Evolutionary conservation across 2,329 filamentous ascomycete species (phyloP).

Genomic region (Sphaceloma murrayae): DNA sequence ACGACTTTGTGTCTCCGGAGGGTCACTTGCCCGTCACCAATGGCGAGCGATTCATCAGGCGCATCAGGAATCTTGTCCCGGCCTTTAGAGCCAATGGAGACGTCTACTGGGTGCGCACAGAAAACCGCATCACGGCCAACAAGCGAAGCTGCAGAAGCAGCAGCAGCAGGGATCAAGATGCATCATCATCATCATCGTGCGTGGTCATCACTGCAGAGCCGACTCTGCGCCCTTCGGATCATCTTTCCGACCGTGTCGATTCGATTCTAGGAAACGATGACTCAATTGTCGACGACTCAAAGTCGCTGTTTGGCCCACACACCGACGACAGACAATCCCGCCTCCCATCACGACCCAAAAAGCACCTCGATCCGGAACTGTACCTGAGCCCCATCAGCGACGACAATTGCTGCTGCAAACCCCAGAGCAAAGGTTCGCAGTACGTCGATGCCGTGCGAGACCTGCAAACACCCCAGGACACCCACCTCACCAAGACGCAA

Average conservation of each 20-base stretch:
- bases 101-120: constrained; percentile 77
- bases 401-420: constrained; percentile 34
- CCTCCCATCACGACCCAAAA: not conserved
- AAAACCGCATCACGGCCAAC: constrained; percentile 44
- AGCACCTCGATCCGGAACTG: constrained; percentile 34
- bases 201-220: constrained; percentile 8
- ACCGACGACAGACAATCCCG: not conserved
- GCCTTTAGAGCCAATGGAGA: constrained; percentile 63
- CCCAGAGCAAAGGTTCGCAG: constrained; percentile 39
- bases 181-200: constrained; percentile 27
- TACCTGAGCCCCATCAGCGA: constrained; percentile 34
- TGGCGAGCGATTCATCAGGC: constrained; percentile 56
- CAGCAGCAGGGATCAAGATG: too few species aligned
- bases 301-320: not conserved
- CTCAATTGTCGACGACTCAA: not conserved
- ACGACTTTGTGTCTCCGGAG: constrained; percentile 67
- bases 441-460: constrained; percentile 40
- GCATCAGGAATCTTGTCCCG: constrained; percentile 55
- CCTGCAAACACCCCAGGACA: constrained; percentile 41
- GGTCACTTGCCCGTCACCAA: constrained; percentile 58
- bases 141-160: too few species aligned
- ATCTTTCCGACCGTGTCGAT: constrained; percentile 10
- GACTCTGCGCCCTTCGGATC: constrained; percentile 4
- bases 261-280: constrained; percentile 9
- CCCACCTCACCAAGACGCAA: constrained; percentile 57